Percentiles rank a stretch among this genome's conserved stretches.
phyloP scores from a whole-genome alignment of 2,329 filamentous ascomycete genomes.

The Pseudocercospora vitis region DNA sequence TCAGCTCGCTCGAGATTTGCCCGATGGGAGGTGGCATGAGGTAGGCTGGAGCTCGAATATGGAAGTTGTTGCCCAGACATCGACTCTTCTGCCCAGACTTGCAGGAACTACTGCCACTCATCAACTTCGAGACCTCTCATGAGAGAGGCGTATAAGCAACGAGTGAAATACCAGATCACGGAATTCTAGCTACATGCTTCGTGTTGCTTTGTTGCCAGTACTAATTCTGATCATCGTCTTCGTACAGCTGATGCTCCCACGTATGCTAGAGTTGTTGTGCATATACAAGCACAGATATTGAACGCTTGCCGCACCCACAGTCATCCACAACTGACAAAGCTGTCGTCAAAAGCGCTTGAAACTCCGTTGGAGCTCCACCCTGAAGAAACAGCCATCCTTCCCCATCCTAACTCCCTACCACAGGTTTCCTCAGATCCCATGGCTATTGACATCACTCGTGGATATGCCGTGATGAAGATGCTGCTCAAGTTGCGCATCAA shows the following conservation, averaged over 20 bases:
- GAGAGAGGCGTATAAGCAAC: no score
- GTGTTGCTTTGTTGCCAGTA: no score
- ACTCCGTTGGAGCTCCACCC: no score
- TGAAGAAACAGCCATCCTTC: no score
- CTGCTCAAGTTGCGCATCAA: constrained; percentile 18
- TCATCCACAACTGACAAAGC: not conserved
- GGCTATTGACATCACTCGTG: not conserved
- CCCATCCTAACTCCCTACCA: no score
- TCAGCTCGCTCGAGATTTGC: not conserved
- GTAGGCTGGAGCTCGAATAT: not conserved
- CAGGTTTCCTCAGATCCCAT: not conserved
- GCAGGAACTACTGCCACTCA: not conserved
- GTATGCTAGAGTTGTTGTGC: no score
- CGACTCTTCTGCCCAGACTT: not conserved
- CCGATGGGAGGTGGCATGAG: not conserved
- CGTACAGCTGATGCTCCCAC: no score
- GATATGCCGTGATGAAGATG: constrained; percentile 10
- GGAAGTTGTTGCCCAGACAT: not conserved
- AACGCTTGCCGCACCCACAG: not conserved
- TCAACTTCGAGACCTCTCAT: not conserved
- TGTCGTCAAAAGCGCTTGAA: no score
- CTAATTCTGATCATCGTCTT: no score
- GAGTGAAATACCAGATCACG: no score
- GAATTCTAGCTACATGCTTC: no score
- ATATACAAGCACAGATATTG: no score